Evolutionary conservation across 306 rosid genomes (phyloP).

Genomic region (Senna siamea): DNA sequence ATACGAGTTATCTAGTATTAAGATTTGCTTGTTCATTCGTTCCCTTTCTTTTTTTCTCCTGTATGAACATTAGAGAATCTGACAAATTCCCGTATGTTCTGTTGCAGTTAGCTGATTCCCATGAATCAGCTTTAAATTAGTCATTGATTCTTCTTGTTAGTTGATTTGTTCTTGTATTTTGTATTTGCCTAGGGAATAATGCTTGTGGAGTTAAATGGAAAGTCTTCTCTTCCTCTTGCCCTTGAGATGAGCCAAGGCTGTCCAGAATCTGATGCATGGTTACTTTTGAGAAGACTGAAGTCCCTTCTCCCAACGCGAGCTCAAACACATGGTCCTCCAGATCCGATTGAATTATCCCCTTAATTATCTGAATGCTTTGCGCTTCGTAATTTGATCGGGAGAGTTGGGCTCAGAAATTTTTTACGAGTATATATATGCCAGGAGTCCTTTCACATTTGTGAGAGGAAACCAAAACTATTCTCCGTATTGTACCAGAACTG

Average conservation of each 20-base stretch:
- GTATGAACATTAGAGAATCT: neutral
- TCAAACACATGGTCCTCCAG: conserved; percentile 29
- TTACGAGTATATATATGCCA: conserved; percentile 17
- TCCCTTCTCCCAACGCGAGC: conserved; percentile 40
- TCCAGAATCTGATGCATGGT: conserved; percentile 69
- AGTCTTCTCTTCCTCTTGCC: conserved; percentile 61
- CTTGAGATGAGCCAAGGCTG: conserved; percentile 84
- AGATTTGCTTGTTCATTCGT: neutral
- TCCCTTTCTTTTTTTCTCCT: neutral
- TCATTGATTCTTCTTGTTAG: conserved; percentile 19
- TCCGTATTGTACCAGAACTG: neutral
- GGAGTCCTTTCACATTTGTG: conserved; percentile 7
- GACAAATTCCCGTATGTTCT: conserved; percentile 23
- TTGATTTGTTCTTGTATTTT: conserved; percentile 26
- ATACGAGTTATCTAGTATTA: neutral
- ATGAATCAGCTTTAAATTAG: conserved; percentile 14
- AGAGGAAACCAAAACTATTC: conserved; percentile 6
- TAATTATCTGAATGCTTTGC: conserved; percentile 37
- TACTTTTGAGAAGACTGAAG: conserved; percentile 75
- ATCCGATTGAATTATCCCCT: conserved; percentile 65
- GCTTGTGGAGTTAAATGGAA: conserved; percentile 64
- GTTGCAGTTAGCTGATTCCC: conserved; percentile 2
- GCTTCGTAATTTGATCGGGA: conserved; percentile 15
- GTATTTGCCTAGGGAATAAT: conserved; percentile 68
- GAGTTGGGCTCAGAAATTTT: conserved; percentile 26